Evolutionary conservation across 345 rosid genomes (phyloP), one percentile per base, ranked within the genome.

Genomic region (Brassica juncea): DNA sequence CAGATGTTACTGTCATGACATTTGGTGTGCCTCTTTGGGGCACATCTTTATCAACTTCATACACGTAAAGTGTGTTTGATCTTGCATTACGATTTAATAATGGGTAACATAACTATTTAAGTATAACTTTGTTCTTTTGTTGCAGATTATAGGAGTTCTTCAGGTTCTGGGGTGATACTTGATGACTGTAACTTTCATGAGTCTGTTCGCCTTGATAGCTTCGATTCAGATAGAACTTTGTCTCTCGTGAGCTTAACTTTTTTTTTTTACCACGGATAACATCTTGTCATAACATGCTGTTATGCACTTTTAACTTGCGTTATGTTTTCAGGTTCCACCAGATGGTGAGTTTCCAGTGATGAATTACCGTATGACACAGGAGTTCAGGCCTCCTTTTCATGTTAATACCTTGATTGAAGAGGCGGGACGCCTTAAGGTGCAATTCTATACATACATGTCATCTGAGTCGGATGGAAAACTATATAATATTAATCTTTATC

Each of bases 101-200:
- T 23, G 0, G 11, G 37, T 76, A 72, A 60, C 66, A 12, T 47
- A 34, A 59, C 21, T 1, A 23, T 2, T 44, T 4, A 73, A 30
- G 64, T 52, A 55, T 37, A 32, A 11, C 5, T 30, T 59, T 10
- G 2, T 74, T 69, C 76, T 84, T 63, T 28, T 80, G 61, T 82
- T 81, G 70, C 90, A 93, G 99, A 95, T 80, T 93, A 95, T 69
- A 84, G 91, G 86, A 89, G 91, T 84, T 89, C 97, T 62, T 70
- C 84, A 73, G 97, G 97, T 42, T 86, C 97, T 64, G 98, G 97
- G 70, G 98, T 93, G 81, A 77, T 89, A 82, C 97, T 95, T 65
- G 99, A 95, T 79, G 99, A 95, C 84, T 93, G 99, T 86, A 95
- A 95, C 81, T 95, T 95, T 81, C 99, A 95, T 84, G 98, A 93